These are phyloP conservation scores for Globisporangium irregulare DNA, from an alignment of 352 stramenopile species.

Conservation along the genomic window DNA sequence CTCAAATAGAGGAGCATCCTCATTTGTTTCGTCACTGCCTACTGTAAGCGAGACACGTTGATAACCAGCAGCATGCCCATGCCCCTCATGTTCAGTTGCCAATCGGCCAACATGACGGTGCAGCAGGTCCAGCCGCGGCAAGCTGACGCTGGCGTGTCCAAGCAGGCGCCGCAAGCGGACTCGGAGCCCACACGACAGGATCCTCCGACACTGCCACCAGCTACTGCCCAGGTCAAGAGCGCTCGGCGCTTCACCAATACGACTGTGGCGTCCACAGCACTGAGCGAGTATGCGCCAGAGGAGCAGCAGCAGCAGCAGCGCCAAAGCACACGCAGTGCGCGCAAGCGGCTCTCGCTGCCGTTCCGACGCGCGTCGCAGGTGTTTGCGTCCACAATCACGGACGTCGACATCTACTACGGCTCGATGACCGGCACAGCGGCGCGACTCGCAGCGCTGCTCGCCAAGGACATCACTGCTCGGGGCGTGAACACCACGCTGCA, in stretches of 20 bases:
- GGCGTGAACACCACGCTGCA: constrained; percentile 62
- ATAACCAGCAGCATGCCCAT: background rate
- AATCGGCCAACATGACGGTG: background rate
- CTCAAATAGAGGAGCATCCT: background rate
- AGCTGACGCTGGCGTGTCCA: background rate
- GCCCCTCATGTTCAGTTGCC: constrained; percentile 4
- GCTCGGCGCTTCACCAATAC: constrained; percentile 7
- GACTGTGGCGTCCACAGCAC: background rate
- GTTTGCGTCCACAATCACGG: constrained; percentile 21
- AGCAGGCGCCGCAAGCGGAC: background rate
- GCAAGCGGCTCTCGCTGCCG: constrained; percentile 15
- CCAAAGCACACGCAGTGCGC: background rate
- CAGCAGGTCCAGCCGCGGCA: background rate
- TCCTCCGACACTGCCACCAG: background rate
- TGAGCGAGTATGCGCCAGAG: background rate
- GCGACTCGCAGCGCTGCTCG: constrained; percentile 86
- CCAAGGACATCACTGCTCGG: constrained; percentile 52
- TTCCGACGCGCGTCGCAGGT: constrained; percentile 20
- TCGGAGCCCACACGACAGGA: background rate
- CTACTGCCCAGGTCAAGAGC: background rate
- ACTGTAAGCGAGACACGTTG: background rate
- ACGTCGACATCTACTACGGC: constrained; percentile 92
- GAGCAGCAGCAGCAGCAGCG: background rate
- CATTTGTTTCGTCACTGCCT: background rate
- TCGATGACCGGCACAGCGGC: constrained; percentile 94